Evolutionary conservation across 2,329 filamentous ascomycete species (phyloP), one percentile per base, ranked within the genome.

Genomic region (Dothistroma pini): DNA sequence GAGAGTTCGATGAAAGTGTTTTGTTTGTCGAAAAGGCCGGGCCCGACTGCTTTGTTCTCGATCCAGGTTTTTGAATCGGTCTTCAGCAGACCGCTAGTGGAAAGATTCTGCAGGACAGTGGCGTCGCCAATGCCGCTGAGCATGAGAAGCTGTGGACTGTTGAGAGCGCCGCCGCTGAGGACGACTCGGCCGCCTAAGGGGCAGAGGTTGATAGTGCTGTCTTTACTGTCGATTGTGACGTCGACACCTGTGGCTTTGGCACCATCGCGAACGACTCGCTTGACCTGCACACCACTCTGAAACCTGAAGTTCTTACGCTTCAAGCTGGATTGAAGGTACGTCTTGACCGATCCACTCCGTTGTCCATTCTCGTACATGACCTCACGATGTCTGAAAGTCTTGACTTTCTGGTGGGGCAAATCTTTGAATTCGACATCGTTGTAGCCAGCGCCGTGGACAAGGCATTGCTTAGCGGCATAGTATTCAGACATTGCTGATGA

Each of bases 121-220:
- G 74, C 68, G 0, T 84, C 84, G 0, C 86, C 86, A 48, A 89
- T 80, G n/a, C 87, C 87, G 55, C 80, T 84, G 1, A 88, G 80
- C 75, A 86, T 84, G 10, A 89, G 81, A 3, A 89, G 74, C 71
- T 89, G 86, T 10, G 86, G 85, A 1, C 82, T 82, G 74, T 88
- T 86, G 72, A 84, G 88, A 1, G 84, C 80, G 25, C 86, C 86
- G 16, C 72, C 79, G 19, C 77, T 73, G 52, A 81, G 63, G 60
- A 82, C 78, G 49, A 81, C 75, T 60, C 81, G 79, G n/a, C 73
- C 71, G 16, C 82, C 85, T 1, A 85, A 82, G 38, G 88, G 86
- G 35, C 31, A 19, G 65, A 87, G 88, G 35, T 78, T 78, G 72
- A 91, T 75, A 71, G 86, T 87, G 57, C 88, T 86, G 64, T 84